These are phyloP conservation scores for Tribonema minus DNA, from an alignment of 108 stramenopile species.

Conservation along the genomic window DNA sequence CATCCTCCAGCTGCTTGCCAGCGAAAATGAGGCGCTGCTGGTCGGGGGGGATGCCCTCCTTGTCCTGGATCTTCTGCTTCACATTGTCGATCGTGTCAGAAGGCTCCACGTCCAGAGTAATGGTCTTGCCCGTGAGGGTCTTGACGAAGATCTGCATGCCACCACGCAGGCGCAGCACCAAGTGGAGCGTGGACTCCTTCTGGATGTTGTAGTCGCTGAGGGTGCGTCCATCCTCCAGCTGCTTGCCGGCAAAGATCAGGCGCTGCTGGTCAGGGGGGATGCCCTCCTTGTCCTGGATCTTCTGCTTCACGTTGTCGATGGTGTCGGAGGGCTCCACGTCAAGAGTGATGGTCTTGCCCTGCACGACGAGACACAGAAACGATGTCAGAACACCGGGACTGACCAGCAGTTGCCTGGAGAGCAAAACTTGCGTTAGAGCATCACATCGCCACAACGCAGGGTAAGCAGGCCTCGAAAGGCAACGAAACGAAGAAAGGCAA, in stretches of 20 bases:
- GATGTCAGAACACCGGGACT: too few relatives aligned
- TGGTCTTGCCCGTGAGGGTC: constrained; percentile 98
- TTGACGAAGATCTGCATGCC: constrained; percentile 88
- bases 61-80: constrained; percentile 98
- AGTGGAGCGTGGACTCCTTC: constrained; percentile 79
- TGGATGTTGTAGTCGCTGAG: constrained; percentile 99
- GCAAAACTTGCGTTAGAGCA: too few relatives aligned
- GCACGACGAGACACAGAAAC: not conserved
- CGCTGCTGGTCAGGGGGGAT: constrained; percentile 64
- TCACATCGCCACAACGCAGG: too few relatives aligned
- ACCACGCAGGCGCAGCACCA: constrained; percentile 86
- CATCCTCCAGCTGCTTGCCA: constrained; percentile 90
- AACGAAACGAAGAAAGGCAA: too few relatives aligned
- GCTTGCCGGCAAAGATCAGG: constrained; percentile 73
- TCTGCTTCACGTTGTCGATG: constrained; percentile 98
- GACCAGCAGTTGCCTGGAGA: too few relatives aligned
- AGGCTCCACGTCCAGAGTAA: constrained; percentile 97
- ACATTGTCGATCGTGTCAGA: constrained; percentile 97
- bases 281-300: constrained; percentile 98
- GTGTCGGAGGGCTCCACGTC: constrained; percentile 96
- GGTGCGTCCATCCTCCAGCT: constrained; percentile 97
- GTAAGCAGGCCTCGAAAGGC: too few relatives aligned
- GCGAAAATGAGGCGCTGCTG: constrained; percentile 73
- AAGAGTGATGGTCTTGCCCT: constrained; percentile 97
- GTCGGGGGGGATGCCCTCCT: constrained; percentile 76